Conservation (phyloP, 306 rosid genomes). For the Gleditsia sinensis region DNA sequence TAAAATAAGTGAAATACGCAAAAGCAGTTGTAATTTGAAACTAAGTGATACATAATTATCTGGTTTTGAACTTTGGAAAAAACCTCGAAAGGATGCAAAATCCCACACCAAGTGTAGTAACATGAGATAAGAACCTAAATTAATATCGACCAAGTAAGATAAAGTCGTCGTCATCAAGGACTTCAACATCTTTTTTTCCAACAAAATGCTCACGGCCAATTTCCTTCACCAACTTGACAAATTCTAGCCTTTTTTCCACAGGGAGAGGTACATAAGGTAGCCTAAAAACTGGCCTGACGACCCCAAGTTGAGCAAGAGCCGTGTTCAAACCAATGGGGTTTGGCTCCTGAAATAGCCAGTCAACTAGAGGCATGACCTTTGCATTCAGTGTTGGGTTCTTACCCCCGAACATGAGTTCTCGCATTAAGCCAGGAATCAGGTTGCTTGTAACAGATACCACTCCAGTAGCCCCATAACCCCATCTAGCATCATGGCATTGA, state of each 20-base stretch:
- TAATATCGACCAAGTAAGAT: constrained; percentile 67
- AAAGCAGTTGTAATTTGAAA: neutral
- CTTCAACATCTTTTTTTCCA: constrained; percentile 69
- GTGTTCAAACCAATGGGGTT: constrained; percentile 90
- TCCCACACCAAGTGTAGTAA: neutral
- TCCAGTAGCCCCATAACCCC: constrained; percentile 92
- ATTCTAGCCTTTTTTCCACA: constrained; percentile 67
- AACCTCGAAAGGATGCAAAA: constrained; percentile 21
- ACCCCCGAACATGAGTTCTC: constrained; percentile 71
- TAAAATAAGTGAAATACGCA: neutral
- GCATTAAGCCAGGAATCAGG: constrained; percentile 83
- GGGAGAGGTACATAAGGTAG: constrained; percentile 94
- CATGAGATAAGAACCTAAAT: constrained; percentile 13
- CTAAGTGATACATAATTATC: constrained; percentile 26
- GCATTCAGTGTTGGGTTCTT: constrained; percentile 64
- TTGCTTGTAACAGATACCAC: constrained; percentile 92
- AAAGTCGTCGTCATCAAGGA: constrained; percentile 72
- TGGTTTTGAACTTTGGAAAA: constrained; percentile 12
- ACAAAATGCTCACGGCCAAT: constrained; percentile 88
- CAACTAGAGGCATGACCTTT: constrained; percentile 70
- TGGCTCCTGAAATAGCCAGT: constrained; percentile 90
- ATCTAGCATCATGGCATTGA: constrained; percentile 89
- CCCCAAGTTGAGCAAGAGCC: constrained; percentile 97
- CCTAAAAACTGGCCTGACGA: constrained; percentile 89
- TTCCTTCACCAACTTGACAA: constrained; percentile 68